Percentiles rank a stretch among this genome's conserved stretches.
Evolutionary conservation across 108 stramenopile species (phyloP).

Genomic region (Cyclostephanos invisitatus): DNA sequence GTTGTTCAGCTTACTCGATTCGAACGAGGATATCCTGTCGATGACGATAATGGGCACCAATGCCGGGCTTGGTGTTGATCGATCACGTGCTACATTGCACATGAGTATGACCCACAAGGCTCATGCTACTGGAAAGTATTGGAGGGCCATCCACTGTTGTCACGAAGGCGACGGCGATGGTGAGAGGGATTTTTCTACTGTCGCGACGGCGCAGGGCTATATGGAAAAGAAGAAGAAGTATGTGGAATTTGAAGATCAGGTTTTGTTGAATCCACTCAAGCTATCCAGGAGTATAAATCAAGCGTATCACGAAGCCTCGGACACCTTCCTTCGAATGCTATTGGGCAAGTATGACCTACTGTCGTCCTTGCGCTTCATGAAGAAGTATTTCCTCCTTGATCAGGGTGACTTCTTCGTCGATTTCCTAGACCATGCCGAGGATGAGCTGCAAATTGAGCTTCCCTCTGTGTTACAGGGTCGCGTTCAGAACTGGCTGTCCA

Average conservation of each 20-base stretch:
- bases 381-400: conserved; percentile 95
- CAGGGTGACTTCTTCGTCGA: conserved; percentile 97
- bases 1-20: conserved; percentile 26
- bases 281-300: conserved; percentile 65
- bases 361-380: conserved; percentile 81
- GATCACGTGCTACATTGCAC: conserved; percentile 31
- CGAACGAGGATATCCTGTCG: conserved; percentile 19
- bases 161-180: conserved; percentile 13
- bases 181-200: not conserved
- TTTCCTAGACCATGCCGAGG: conserved; percentile 93
- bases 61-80: conserved; percentile 30
- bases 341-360: conserved; percentile 60
- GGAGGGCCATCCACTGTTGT: conserved; percentile 86
- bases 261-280: conserved; percentile 46
- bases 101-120: conserved; percentile 58
- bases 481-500: conserved; percentile 80
- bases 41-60: conserved; percentile 11
- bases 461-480: conserved; percentile 70
- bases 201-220: conserved; percentile 1
- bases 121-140: conserved; percentile 91
- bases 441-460: conserved; percentile 69
- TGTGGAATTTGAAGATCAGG: conserved; percentile 27
- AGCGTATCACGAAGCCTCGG: conserved; percentile 74
- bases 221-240: conserved; percentile 3
- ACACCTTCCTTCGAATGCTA: conserved; percentile 66